Percentiles rank a stretch among this genome's conserved stretches.
Conservation (phyloP, 2,329 filamentous ascomycete species). For the Phialophora expanda region DNA sequence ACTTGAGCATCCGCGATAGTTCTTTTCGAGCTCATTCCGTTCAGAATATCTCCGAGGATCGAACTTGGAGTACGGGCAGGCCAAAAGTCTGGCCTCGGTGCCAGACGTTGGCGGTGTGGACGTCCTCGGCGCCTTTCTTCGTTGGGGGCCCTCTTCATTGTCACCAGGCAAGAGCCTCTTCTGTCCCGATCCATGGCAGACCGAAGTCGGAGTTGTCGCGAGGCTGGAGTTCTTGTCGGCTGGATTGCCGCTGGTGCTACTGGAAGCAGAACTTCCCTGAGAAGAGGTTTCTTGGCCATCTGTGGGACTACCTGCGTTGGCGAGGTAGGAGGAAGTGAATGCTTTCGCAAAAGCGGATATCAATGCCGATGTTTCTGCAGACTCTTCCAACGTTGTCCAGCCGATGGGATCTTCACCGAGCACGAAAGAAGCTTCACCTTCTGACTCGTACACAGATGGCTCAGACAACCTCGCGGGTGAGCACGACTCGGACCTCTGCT, state of each 20-base stretch:
- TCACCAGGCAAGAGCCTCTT: slow-evolving; percentile 11
- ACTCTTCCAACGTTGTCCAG: not conserved
- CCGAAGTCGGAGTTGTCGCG: not conserved
- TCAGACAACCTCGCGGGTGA: not conserved
- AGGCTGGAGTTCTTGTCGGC: not conserved
- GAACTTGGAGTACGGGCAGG: slow-evolving; percentile 43
- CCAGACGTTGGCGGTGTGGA: not conserved
- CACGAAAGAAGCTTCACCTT: slow-evolving; percentile 20
- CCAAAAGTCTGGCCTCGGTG: slow-evolving; percentile 38
- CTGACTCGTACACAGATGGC: slow-evolving; percentile 10
- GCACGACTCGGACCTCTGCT: too few species aligned
- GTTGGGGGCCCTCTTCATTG: slow-evolving; percentile 6
- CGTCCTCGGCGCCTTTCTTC: not conserved
- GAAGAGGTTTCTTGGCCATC: slow-evolving; percentile 12
- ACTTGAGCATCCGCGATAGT: slow-evolving; percentile 22
- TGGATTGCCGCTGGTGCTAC: not conserved
- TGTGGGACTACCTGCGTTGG: not conserved
- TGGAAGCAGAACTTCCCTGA: slow-evolving; percentile 3
- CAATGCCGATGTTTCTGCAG: not conserved
- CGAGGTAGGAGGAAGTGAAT: not conserved
- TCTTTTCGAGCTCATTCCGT: slow-evolving; percentile 17
- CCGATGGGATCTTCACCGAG: not conserved
- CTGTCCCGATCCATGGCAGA: not conserved
- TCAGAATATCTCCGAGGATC: slow-evolving; percentile 23
- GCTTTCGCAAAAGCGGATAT: not conserved